Conservation (phyloP, 2,329 filamentous ascomycete genomes). For the Beauveria sp. region DNA sequence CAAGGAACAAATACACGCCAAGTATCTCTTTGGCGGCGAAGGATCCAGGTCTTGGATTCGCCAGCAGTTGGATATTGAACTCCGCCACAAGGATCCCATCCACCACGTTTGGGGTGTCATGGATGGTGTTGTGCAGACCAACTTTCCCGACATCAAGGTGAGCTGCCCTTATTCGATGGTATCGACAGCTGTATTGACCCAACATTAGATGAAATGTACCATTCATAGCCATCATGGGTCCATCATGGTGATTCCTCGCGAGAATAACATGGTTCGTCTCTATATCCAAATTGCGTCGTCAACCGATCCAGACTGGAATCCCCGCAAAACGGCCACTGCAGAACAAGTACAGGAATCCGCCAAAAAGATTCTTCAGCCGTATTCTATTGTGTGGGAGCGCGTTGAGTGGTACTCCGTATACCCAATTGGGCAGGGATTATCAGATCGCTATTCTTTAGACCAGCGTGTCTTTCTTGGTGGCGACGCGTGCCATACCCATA, state of each 20-base stretch:
- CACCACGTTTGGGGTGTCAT: slow-evolving; percentile 70
- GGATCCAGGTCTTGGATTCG: slow-evolving; percentile 61
- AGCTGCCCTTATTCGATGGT: slow-evolving; percentile 11
- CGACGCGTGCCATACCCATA: slow-evolving; percentile 74
- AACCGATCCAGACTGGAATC: slow-evolving; percentile 52
- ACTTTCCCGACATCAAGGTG: slow-evolving; percentile 72
- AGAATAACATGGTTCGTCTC: slow-evolving; percentile 59
- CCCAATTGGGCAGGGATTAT: slow-evolving; percentile 66
- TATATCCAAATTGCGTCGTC: slow-evolving; percentile 62
- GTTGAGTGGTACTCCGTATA: slow-evolving; percentile 73
- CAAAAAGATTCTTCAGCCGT: slow-evolving; percentile 58
- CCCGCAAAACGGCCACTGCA: slow-evolving; percentile 54
- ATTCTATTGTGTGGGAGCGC: slow-evolving; percentile 58
- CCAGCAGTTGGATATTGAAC: slow-evolving; percentile 57
- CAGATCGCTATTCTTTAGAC: slow-evolving; percentile 59
- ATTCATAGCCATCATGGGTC: slow-evolving; percentile 69
- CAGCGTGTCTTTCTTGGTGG: slow-evolving; percentile 67
- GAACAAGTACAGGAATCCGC: slow-evolving; percentile 58
- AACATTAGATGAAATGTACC: slow-evolving; percentile 58
- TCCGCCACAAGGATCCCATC: slow-evolving; percentile 64
- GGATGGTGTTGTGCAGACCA: slow-evolving; percentile 63
- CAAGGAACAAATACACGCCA: slow-evolving; percentile 59
- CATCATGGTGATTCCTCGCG: slow-evolving; percentile 72
- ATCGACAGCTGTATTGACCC: neutral
- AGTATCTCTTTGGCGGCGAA: slow-evolving; percentile 66